Evolutionary conservation across 2,329 filamentous ascomycete genomes (phyloP), one percentile per base, ranked within the genome.

Genomic region (Microcyclospora pomicola): DNA sequence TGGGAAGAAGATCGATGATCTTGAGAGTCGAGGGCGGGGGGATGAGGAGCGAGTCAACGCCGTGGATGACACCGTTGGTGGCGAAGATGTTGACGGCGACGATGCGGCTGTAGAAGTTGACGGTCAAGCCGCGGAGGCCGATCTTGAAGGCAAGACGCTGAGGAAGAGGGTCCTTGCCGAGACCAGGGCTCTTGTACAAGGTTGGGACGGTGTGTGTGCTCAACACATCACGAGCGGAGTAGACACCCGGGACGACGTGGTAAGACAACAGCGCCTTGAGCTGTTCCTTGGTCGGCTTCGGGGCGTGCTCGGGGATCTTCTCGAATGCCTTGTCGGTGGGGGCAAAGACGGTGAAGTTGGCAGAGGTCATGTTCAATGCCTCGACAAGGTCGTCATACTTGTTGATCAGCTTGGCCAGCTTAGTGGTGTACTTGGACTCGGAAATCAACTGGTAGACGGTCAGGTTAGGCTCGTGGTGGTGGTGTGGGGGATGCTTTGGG

Each of bases 361-460:
- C 66, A 28, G 72, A 62, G 2, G 82, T 88, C 52, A 73, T 72
- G 61, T 92, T 91, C 19, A 95, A 71, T 3, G 77, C 58, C 38
- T 80, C 59, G 28, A 88, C 76, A 1, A 94, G 64, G 37, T 83
- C 75, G 1, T 77, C 69, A 54, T 82, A 77, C 43, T 85, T 69
- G 43, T 80, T 69, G 48, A 94, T 71, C n/a, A 86, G 65, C 54
- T 80, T 73, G 19, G 80, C 76, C 33, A 94, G 79, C 58, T 78
- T 81, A 35, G 74, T 81, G 1, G 83, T 87, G 61, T 83, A 72
- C 51, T 86, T 81, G 64, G 73, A 80, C 50, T 72, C 64, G n/a
- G 72, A 66, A 58, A 94, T 83, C 42, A 87, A 64, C 59, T 93
- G 67, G 60, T 87, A 93, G 33, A 93, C 73, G 14, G 85, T 92